These are phyloP conservation scores for Gyromitra esculenta DNA, from an alignment of 2,329 filamentous ascomycete genomes.

Conservation along the genomic window DNA sequence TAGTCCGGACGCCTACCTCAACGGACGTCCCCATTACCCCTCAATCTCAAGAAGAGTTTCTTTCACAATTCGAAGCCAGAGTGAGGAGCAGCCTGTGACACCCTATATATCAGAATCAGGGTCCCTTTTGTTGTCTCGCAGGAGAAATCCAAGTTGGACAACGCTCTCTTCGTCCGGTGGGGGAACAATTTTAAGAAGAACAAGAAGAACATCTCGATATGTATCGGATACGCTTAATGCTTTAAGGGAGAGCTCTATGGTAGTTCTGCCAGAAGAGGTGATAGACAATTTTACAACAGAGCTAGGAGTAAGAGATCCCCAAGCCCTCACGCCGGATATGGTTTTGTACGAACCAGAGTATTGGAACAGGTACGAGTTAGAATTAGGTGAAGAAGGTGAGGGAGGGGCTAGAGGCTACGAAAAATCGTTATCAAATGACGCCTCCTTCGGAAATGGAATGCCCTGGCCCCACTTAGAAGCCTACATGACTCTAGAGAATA, in stretches of 20 bases:
- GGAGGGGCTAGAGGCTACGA: constrained; percentile 21
- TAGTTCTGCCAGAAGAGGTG: constrained; percentile 24
- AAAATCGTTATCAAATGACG: not conserved
- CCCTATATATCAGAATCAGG: constrained; percentile 34
- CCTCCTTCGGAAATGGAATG: not conserved
- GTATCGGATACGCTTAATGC: constrained; percentile 46
- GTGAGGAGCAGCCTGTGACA: constrained; percentile 42
- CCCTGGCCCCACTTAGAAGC: constrained; percentile 35
- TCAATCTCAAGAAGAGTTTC: constrained; percentile 49
- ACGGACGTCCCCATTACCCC: constrained; percentile 43
- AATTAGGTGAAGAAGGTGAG: constrained; percentile 44
- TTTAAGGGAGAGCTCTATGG: constrained; percentile 21
- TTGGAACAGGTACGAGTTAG: constrained; percentile 44
- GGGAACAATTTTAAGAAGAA: constrained; percentile 41
- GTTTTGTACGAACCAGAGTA: constrained; percentile 42
- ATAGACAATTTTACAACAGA: not conserved
- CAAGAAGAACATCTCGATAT: constrained; percentile 45
- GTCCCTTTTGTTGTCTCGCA: constrained; percentile 1
- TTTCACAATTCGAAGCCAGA: constrained; percentile 45
- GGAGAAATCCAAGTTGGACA: constrained; percentile 44
- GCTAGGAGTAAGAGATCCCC: constrained; percentile 19
- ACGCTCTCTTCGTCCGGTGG: constrained; percentile 45
- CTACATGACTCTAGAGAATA: constrained; percentile 20
- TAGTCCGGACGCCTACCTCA: constrained; percentile 45
- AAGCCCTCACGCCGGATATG: constrained; percentile 44